Base-by-base conservation (phyloP, 1,284 basidiomycete species). In the Chondrostereum purpureum region DNA sequence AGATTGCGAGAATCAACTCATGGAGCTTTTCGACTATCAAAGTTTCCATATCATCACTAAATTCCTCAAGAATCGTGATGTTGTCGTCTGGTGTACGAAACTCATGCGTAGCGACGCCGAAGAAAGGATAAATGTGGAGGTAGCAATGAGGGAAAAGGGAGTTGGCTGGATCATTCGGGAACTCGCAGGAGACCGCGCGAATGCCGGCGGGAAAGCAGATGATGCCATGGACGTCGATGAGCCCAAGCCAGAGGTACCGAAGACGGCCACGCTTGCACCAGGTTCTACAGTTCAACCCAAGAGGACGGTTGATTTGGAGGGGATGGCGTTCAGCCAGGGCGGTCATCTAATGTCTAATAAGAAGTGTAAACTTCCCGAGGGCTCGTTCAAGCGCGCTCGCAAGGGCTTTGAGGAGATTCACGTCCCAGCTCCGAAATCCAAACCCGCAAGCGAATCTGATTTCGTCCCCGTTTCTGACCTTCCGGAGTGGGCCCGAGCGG, bases 361-460 rank as follows among this genome's bases (percentile, higher is more conserved):
- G 66, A 98, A 97, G 69, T 92, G 90, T 66, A 96, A 94, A 59
- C 82, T 99, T 4, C 96, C 95, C 0, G 92, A 97, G 42, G 96
- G 95, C 3, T 97, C 92, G 21, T 95, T 98, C 79, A 99, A 99
- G 70, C 86, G 94, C 22, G 82, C 89, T 21, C 86, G 89, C 66
- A 98, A 98, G 65, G 94, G 95, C 0, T 99, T 92, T 64, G 96
- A 99, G 64, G 96, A 99, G 65, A 96, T 99, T 42, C 94, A 98
- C 56, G 90, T 99, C 2, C 95, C 95, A 1, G 87, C 92, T 2
- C 94, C 94, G 2, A 92, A 93, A 67, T 82, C 87, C 53, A 81
- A 88, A 49, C 75, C 80, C 1, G 67, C 77, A 0, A 70, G 70
- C 5, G 77, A 83, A 1, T 80, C 81, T 27, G 88, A 93, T 44